phyloP scores from a whole-genome alignment of 106 monocot species.

The Dendrobium nobile region DNA sequence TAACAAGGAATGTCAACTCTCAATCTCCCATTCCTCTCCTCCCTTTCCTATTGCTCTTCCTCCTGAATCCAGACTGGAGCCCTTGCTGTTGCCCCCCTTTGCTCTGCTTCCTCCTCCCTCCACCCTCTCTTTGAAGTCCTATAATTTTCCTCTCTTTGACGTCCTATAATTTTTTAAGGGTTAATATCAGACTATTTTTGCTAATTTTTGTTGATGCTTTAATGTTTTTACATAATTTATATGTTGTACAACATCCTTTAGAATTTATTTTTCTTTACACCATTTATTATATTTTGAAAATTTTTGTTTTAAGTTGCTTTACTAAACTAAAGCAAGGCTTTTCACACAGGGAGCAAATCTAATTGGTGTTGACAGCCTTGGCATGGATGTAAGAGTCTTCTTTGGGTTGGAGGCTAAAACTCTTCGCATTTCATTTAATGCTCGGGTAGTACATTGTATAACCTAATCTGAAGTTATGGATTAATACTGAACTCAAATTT shows the following conservation, averaged over 20 bases:
- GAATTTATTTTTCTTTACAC: neutral
- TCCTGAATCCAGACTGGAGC: no score
- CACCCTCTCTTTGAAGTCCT: no score
- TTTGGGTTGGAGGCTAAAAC: conserved; percentile 51
- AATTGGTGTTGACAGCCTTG: conserved; percentile 75
- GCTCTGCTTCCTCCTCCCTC: neutral
- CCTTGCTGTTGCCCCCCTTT: neutral
- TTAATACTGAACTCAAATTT: neutral
- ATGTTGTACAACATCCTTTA: neutral
- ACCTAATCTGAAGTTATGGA: neutral
- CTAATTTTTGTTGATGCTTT: neutral
- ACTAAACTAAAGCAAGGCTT: neutral
- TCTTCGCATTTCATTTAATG: conserved; percentile 71
- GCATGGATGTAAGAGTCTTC: conserved; percentile 74
- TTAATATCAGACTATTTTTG: neutral
- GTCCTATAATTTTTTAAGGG: neutral
- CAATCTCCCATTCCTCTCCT: no score
- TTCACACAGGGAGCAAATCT: conserved; percentile 52
- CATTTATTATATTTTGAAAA: neutral
- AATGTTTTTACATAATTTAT: neutral
- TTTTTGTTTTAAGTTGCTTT: neutral
- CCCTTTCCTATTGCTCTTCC: no score
- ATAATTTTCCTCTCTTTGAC: no score
- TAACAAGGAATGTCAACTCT: no score
- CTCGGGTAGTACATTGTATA: conserved; percentile 32